phyloP scores from a whole-genome alignment of 306 rosid species.

The Cucumis hystrix region DNA sequence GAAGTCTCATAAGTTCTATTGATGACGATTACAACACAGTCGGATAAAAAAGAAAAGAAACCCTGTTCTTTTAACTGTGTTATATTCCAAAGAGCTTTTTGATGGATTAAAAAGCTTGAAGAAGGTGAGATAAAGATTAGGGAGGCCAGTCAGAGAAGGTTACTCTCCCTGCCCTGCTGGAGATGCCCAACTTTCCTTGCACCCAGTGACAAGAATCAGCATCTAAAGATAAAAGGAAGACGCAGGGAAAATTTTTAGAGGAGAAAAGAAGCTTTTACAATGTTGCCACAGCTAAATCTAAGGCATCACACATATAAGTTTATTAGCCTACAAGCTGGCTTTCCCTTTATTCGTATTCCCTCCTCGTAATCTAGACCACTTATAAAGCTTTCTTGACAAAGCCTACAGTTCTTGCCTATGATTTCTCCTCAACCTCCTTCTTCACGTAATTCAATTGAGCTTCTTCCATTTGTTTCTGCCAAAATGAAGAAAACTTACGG shows the following conservation, averaged over 20 bases:
- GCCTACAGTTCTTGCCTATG: neutral
- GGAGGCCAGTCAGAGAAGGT: slow-evolving; percentile 2
- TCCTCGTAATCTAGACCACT: neutral
- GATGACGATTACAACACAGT: neutral
- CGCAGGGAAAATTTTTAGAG: slow-evolving; percentile 19
- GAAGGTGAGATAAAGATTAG: neutral
- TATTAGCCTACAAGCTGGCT: neutral
- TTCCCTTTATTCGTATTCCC: slow-evolving; percentile 32
- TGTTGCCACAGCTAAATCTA: slow-evolving; percentile 20
- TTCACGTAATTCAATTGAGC: neutral
- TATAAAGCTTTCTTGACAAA: neutral
- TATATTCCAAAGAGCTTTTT: neutral
- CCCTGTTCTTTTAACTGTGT: neutral
- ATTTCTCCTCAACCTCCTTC: neutral
- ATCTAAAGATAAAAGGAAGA: slow-evolving; percentile 9
- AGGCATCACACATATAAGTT: slow-evolving; percentile 1
- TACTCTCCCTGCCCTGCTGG: slow-evolving; percentile 14
- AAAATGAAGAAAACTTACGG: slow-evolving; percentile 41
- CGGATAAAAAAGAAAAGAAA: neutral
- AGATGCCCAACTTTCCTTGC: slow-evolving; percentile 50
- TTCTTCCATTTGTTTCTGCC: neutral
- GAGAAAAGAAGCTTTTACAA: slow-evolving; percentile 44
- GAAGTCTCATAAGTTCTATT: neutral
- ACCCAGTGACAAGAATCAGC: slow-evolving; percentile 45
- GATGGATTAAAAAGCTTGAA: neutral